Base-by-base conservation (phyloP, 495 filamentous ascomycete genomes). In the Neurospora sublineolata region DNA sequence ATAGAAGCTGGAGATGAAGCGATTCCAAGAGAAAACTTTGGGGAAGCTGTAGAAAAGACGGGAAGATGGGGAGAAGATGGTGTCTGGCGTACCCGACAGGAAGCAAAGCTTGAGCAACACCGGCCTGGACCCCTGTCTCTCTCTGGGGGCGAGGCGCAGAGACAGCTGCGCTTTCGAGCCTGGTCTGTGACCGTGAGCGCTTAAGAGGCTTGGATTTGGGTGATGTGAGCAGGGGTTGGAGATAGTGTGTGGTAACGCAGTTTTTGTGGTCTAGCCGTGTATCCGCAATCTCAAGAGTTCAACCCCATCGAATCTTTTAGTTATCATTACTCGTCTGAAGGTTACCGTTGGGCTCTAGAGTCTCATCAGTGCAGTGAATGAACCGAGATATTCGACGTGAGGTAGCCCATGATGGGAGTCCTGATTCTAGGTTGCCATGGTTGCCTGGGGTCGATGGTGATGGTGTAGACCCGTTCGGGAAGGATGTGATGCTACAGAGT, bases 131-230 rank as follows among this genome's bases (percentile, higher is more conserved):
- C 52, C 52, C 52, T 60, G 52, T 60, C 52, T 60, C 0, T 60
- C 23, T 30, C 11, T 30, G 69, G 69, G 69, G 69, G 41, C 27
- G 30, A 70, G 69, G 69, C 69, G 69, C 69, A 70, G 27, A 70
- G 27, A 58, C 30, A 46, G 69, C 18, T 70, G 20, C 41, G 30
- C 36, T 69, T 70, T 37, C 69, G 69, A 70, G 69, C 69, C 69
- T n/a, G 69, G 69, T 41, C 69, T 69, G 68, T 64, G 52, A 14
- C 52, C 52, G 27, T 46, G 41, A 70, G 69, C 69, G 69, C 69
- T 70, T 70, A 70, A 70, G 40, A 41, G 36, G 68, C 52, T 60
- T 18, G 52, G 33, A 33, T 33, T 64, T 64, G 52, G 27, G 52
- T 64, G 52, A 64, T 64, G 52, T 64, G 52, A 64, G 27, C 52